Base-by-base conservation (phyloP, 306 rosid species). In the Ormosia semicastrata region DNA sequence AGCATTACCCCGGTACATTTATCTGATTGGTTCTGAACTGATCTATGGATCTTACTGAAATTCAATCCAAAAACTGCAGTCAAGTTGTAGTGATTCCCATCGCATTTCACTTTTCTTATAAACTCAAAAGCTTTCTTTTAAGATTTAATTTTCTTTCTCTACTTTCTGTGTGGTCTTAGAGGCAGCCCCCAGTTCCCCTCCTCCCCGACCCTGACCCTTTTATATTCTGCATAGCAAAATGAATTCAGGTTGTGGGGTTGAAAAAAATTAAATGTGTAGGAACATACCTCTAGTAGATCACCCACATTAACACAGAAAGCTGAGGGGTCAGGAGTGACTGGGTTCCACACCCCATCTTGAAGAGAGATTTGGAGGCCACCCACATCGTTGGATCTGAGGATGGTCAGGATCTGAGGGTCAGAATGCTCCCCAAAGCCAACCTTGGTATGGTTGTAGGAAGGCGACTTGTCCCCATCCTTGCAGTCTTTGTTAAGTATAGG, bases 351-450 rank as follows among this genome's bases (percentile, higher is more conserved):
- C 0, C 90, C 93, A 66, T 88, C 84, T 34, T 85, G 76, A 4
- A 82, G 82, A 29, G 91, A 92, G 59, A 94, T 92, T 71, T 94
- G 97, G 52, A 94, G 98, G 65, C 98, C 98, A 29, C 39, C 67
- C 0, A 90, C 98, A 7, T 88, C 95, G 86, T 94, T 92, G 78
- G 98, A 94, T 89, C 90, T 77, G 3, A 94, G 83, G 8, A 94
- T 76, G 39, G 98, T 94, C 41, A 92, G 43, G 71, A 94, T 90
- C 89, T 94, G 98, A 83, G 98, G 98, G 91, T 94, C 98, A 79
- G 94, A 82, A 82, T 94, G 98, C 69, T 73, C 98, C n/a, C 97
- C 98, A 72, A 94, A 87, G 9, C 92, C 98, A 36, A 91, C 82
- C 39, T 44, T 86, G 73, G 2, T 3, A 11, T 44, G 12, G 58